Base-by-base conservation (phyloP, 495 filamentous ascomycete genomes). In the Penicillium pancosmium region DNA sequence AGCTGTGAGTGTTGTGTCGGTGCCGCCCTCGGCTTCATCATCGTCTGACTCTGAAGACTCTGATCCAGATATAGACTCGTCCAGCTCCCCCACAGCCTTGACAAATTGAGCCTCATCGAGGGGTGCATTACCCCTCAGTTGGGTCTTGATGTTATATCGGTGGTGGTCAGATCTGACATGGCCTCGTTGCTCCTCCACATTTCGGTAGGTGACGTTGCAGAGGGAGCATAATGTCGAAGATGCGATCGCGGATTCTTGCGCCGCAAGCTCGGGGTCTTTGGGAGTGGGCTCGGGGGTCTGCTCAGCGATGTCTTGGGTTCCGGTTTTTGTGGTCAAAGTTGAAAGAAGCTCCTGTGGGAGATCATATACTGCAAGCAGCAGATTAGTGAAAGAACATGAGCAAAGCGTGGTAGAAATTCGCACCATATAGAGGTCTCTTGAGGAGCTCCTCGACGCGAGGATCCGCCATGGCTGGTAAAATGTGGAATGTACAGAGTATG, bases 131-230 rank as follows among this genome's bases (percentile, higher is more conserved):
- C 90, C 91, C 53, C 87, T 82, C 35, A 96, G 73, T 75, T 90
- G 93, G 67, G 90, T 91, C 71, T 96, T 97, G 50, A 97, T 70
- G 69, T 98, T 98, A 73, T 97, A 98, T 54, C 88, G 82, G 73
- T 98, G 94, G 48, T 93, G 80, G 70, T 98, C 94, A n/a, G 93
- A 96, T 54, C 88, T 87, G 25, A 90, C 85, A 77, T 98, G 94
- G 52, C 83, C 80, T 46, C 90, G 84, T 64, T 98, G 95, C 52
- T 97, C 92, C 64, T 87, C 80, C 25, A 96, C 85, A 25, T 78
- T 88, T 25, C 73, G 62, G 64, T 91, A 94, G 0, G 80, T 76
- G 16, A 91, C 78, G 33, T 81, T 80, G 74, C 94, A 98, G 15
- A 98, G 85, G 4, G 87, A 82, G 67, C 94, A 98, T 21, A 89